Base-by-base conservation (phyloP, 306 rosid genomes). In the Glycine soja region DNA sequence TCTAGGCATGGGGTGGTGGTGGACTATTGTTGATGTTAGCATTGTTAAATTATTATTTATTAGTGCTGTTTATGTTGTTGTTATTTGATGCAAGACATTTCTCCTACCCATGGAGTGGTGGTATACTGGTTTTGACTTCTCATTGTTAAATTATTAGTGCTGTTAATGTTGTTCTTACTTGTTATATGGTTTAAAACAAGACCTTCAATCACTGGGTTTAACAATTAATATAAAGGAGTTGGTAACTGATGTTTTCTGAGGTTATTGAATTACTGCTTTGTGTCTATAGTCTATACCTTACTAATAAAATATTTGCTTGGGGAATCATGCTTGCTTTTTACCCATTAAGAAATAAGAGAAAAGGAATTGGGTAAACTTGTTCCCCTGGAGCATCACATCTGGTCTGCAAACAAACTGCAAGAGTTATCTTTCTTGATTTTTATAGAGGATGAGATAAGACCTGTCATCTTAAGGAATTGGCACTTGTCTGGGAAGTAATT, bases 1-100 rank as follows among this genome's bases (percentile, higher is more conserved):
- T 34, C 69, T 66, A 56, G 66, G 58, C 63, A 10, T 34, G 51
- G 52, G 62, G 8, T 48, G 18, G 72, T 58, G 14, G 66, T 68
- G 19, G 11, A 4, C 12, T 30, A 6, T 30, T 54, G 34, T 52
- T 38, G 19, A 42, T 52, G 8, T 64, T 16, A 6, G 10, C 15
- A 24, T 16, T 7, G 32, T 56, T 56, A 56, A 6, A 15, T 56
- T 61, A 10, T 43, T 16, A 58, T 36, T 58, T 61, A 10, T 43
- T 16, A 58, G 65, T 58, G 65, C 14, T 58, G 32, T 54, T 54
- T n/a, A 54, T 57, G 63, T 57, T 32, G 15, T 32, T 32, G 42
- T 34, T 61, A 4, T 61, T 61, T 61, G 66, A 24, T 12, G 16
- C 6, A 38, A 65, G 71, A 14, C 8, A n/a, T 8, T 38, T 69